A percentile compares a stretch with the other conserved stretches of the same genome.
Evolutionary conservation across 1,284 basidiomycete genomes (phyloP).

Genomic region (Salmacisia buchloeana): DNA sequence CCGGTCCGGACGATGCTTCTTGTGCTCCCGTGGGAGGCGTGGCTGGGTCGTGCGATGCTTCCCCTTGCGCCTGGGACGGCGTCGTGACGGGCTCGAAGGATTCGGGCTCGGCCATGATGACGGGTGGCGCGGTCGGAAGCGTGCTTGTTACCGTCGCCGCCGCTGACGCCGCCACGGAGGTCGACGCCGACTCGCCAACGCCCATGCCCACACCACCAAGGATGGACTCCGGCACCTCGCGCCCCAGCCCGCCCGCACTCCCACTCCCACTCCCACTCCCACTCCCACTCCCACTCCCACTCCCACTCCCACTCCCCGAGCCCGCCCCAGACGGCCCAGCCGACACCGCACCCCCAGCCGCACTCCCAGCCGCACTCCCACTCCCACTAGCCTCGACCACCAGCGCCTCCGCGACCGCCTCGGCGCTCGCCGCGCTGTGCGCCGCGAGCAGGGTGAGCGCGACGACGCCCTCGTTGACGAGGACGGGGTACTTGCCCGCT

Average conservation of each 20-base stretch:
- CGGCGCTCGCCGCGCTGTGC: constrained; percentile 54
- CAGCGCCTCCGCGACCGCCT: neutral
- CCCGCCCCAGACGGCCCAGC: neutral
- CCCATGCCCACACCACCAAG: neutral
- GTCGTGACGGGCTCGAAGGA: neutral
- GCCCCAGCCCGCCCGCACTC: neutral
- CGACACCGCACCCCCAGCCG: neutral
- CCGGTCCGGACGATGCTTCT: neutral
- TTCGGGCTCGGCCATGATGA: constrained; percentile 5
- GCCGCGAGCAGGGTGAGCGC: constrained; percentile 71
- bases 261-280: neutral
- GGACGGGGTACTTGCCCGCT: constrained; percentile 71
- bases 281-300: neutral
- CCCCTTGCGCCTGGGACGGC: neutral
- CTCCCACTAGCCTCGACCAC: neutral
- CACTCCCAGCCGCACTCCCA: neutral
- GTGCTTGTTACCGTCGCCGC: neutral
- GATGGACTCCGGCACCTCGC: neutral
- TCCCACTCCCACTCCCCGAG: neutral
- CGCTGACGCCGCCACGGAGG: neutral
- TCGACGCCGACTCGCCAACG: neutral
- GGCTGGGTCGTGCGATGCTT: neutral
- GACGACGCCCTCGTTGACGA: constrained; percentile 84
- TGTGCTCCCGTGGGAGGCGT: neutral
- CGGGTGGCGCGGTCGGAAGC: neutral